Evolutionary conservation across 2,329 filamentous ascomycete species (phyloP).

Genomic region (Aspergillus flavus): DNA sequence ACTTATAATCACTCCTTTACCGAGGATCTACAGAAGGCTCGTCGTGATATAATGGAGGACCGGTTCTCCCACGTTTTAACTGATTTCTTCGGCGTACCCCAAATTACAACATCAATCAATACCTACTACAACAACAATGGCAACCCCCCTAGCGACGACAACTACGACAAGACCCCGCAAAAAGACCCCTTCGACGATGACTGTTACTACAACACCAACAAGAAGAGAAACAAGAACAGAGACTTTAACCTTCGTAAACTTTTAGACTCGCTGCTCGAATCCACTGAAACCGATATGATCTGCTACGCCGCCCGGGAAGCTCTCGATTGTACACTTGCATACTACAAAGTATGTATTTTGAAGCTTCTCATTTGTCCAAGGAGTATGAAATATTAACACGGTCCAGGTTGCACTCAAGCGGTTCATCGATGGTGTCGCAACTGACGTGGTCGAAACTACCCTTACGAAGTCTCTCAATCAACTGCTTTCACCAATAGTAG

Average conservation of each 20-base stretch:
- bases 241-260: conserved; percentile 16
- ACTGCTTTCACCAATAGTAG: conserved; percentile 30
- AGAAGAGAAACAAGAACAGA: too few species aligned
- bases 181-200: too few species aligned
- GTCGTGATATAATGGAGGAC: conserved; percentile 13
- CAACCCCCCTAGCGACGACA: too few species aligned
- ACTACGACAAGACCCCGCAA: too few species aligned
- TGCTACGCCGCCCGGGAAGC: conserved; percentile 41
- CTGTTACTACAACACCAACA: too few species aligned
- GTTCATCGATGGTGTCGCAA: conserved; percentile 44
- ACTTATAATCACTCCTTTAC: conserved; percentile 44
- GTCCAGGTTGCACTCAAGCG: conserved; percentile 44
- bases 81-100: conserved; percentile 18
- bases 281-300: conserved; percentile 39
- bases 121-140: not conserved
- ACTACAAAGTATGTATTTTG: conserved; percentile 44
- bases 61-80: conserved; percentile 12
- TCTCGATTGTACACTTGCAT: conserved; percentile 47
- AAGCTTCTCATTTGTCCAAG: not conserved
- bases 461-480: conserved; percentile 32
- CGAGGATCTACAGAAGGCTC: conserved; percentile 34
- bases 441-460: conserved; percentile 40
- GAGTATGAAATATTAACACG: not conserved
- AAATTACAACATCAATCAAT: not conserved
- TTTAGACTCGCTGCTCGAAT: conserved; percentile 20